Base-by-base conservation (phyloP, 1,284 basidiomycete genomes). In the Xerocomus alliaceus region DNA sequence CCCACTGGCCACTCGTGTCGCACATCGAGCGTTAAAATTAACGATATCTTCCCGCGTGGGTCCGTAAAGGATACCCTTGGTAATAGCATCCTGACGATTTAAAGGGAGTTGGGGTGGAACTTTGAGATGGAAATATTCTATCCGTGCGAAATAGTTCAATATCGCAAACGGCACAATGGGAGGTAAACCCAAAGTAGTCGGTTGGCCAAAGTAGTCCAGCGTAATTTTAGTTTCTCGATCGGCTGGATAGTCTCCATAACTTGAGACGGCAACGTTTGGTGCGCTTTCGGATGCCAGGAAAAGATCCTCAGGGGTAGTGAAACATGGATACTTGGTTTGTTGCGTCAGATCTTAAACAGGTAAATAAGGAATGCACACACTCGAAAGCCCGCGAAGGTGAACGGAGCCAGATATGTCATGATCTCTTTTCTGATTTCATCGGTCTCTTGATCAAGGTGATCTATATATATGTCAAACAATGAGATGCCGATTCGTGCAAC, bases 301-400 rank as follows among this genome's bases (percentile, higher is more conserved):
- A 31, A 63, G 35, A 55, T 71, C 66, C 54, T 76, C 75, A 26
- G 73, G 63, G 18, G 29, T 58, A 53, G 60, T 63, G 28, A 68
- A 76, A 44, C 74, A 78, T 12, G 77, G 77, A 47, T 79, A 78
- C 77, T 78, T 60, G 15, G 10, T 49, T 52, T 26, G 18, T n/a
- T 13, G 34, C 11, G 35, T 77, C 46, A 73, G 61, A 47, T 31
- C 32, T n/a, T 17, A 28, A 6, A 22, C 8, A 35, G 17, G 18
- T 29, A 48, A 53, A 55, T 37, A 54, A 41, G 34, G 35, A 66
- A 44, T 60, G 22, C 28, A 77, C 82, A 32, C 60, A 84, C 84
- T n/a, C 78, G 77, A 68, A 82, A 84, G 20, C 81, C 79, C 18
- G 81, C 82, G 64, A 84, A 78, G 6, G 80, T 78, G 59, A 80